A percentile compares a stretch with the other conserved stretches of the same genome.
Conservation (phyloP, 2,329 filamentous ascomycete genomes). For the Hypoxylon sp. region DNA sequence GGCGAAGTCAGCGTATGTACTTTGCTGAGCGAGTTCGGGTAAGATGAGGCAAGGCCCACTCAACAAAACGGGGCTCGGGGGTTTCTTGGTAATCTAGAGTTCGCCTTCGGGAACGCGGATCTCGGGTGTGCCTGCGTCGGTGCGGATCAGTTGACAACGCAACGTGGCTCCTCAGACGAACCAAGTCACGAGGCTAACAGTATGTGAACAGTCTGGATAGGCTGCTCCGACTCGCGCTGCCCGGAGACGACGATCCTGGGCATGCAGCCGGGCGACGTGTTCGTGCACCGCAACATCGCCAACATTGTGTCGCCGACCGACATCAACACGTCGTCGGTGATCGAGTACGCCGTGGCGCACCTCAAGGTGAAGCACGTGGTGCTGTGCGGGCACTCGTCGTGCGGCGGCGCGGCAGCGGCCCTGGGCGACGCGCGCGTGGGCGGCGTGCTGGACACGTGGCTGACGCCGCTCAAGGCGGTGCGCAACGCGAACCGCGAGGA, state of each 20-base stretch:
- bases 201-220: conserved; percentile 77
- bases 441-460: conserved; percentile 64
- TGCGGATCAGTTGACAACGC: not conserved
- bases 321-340: conserved; percentile 76
- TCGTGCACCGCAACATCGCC: conserved; percentile 90
- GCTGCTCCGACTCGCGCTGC: conserved; percentile 85
- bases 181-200: conserved; percentile 18
- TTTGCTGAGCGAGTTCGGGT: conserved; percentile 32
- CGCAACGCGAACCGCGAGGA: conserved; percentile 60
- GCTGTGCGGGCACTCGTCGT: conserved; percentile 73
- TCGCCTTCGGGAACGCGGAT: not conserved
- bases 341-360: conserved; percentile 79
- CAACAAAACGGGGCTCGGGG: conserved; percentile 29
- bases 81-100: conserved; percentile 8
- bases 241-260: conserved; percentile 84
- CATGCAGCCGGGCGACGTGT: conserved; percentile 82
- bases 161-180: not conserved
- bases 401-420: conserved; percentile 71
- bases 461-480: conserved; percentile 58
- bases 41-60: conserved; percentile 27
- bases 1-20: too few relatives aligned
- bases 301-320: conserved; percentile 81
- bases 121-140: not conserved
- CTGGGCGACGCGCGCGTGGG: conserved; percentile 57
- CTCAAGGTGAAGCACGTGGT: conserved; percentile 76